Evolutionary conservation across 352 stramenopile species (phyloP).

Genomic region (Phytophthora pini): DNA sequence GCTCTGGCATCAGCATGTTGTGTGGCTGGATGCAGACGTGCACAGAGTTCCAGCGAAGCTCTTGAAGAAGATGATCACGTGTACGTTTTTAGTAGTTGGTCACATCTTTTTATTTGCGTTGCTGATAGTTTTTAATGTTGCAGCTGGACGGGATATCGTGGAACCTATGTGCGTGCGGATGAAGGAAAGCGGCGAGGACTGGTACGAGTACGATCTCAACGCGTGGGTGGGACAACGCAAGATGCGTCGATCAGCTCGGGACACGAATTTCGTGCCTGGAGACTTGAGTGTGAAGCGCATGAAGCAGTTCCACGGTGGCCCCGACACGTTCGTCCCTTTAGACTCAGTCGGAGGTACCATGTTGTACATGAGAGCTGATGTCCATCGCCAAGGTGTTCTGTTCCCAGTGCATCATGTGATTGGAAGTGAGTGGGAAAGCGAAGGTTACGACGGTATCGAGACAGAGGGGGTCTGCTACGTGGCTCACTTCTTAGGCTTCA

Average conservation of each 20-base stretch:
- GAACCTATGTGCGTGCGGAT: slow-evolving; percentile 35
- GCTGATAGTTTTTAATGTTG: not conserved
- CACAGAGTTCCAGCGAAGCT: slow-evolving; percentile 31
- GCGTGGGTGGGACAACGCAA: slow-evolving; percentile 31
- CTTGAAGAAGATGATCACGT: slow-evolving; percentile 10
- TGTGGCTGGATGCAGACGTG: slow-evolving; percentile 56
- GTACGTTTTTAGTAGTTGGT: slow-evolving; percentile 1
- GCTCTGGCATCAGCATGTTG: slow-evolving; percentile 45
- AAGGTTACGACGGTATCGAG: slow-evolving; percentile 47
- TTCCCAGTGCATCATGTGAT: slow-evolving; percentile 55
- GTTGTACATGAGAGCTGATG: slow-evolving; percentile 52
- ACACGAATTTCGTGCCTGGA: slow-evolving; percentile 23
- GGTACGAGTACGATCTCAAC: slow-evolving; percentile 38
- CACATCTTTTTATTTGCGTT: not conserved
- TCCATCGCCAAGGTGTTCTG: slow-evolving; percentile 53
- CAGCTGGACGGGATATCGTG: slow-evolving; percentile 32
- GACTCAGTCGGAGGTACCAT: slow-evolving; percentile 60
- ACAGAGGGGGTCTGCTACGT: slow-evolving; percentile 22
- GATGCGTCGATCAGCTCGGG: slow-evolving; percentile 9
- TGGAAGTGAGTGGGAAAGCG: slow-evolving; percentile 42
- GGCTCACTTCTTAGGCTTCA: slow-evolving; percentile 57
- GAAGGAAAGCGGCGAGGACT: slow-evolving; percentile 19
- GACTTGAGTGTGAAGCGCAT: slow-evolving; percentile 25
- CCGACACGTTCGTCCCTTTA: slow-evolving; percentile 30
- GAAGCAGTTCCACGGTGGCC: slow-evolving; percentile 19